These are phyloP conservation scores for Aspergillus homomorphus DNA, from an alignment of 495 filamentous ascomycete species.

Conservation along the genomic window DNA sequence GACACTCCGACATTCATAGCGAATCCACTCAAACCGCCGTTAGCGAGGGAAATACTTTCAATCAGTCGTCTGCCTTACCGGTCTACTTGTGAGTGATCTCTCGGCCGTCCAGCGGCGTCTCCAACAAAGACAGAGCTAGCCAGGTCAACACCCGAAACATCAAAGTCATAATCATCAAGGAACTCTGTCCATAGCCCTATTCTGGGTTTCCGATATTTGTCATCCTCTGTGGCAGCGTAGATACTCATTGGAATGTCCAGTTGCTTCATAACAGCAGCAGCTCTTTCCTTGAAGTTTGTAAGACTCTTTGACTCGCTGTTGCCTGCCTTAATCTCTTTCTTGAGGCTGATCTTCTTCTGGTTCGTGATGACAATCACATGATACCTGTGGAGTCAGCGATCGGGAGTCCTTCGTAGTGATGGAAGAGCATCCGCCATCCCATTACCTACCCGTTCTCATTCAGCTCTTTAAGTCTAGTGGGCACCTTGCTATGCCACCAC, in stretches of 20 bases:
- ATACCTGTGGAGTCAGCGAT: constrained; percentile 50
- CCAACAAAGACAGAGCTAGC: constrained; percentile 78
- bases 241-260: constrained; percentile 75
- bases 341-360: constrained; percentile 75
- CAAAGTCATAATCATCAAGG: constrained; percentile 67
- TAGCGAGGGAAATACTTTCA: not conserved
- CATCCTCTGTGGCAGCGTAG: constrained; percentile 79
- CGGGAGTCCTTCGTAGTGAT: not conserved
- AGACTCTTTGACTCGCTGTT: constrained; percentile 63
- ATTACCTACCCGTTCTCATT: constrained; percentile 64
- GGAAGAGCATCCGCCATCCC: not conserved
- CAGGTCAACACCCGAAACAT: constrained; percentile 61
- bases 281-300: constrained; percentile 74
- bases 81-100: constrained; percentile 77
- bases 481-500: constrained; percentile 84
- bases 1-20: constrained; percentile 75
- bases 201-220: constrained; percentile 82
- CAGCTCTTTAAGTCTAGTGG: constrained; percentile 59
- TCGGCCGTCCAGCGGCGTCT: constrained; percentile 70
- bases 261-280: constrained; percentile 61
- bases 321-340: constrained; percentile 65
- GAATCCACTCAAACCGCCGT: constrained; percentile 50
- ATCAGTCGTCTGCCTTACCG: constrained; percentile 42
- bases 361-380: constrained; percentile 80
- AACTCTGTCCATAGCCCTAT: constrained; percentile 88